Conservation (phyloP, 2,329 filamentous ascomycete genomes). For the Nothopassalora personata region DNA sequence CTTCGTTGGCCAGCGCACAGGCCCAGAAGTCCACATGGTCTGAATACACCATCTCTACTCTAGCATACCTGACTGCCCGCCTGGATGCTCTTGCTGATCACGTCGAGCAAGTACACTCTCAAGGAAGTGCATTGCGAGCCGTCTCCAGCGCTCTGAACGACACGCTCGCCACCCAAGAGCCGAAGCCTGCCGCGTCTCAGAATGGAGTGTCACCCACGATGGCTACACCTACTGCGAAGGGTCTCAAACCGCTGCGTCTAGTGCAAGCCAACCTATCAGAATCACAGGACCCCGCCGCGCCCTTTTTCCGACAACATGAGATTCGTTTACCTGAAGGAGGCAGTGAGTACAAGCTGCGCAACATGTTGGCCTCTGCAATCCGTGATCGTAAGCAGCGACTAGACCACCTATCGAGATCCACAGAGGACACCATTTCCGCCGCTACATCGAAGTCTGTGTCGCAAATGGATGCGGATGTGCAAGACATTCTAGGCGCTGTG, state of each 20-base stretch:
- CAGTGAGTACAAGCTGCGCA: constrained; percentile 18
- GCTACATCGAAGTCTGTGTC: constrained; percentile 34
- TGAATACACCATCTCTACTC: constrained; percentile 38
- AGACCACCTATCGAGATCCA: constrained; percentile 31
- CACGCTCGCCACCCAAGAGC: constrained; percentile 8
- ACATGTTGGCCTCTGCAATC: constrained; percentile 25
- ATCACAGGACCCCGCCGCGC: constrained; percentile 25
- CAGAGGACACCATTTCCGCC: constrained; percentile 31
- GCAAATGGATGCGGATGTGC: constrained; percentile 34
- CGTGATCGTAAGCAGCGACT: constrained; percentile 34
- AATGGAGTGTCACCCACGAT: constrained; percentile 2
- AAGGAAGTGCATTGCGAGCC: constrained; percentile 21
- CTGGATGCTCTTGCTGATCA: constrained; percentile 28
- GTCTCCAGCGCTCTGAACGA: constrained; percentile 22
- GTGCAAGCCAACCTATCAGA: constrained; percentile 30
- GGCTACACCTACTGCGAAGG: constrained; percentile 11
- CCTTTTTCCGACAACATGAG: constrained; percentile 28
- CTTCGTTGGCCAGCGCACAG: constrained; percentile 32
- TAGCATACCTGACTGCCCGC: constrained; percentile 38
- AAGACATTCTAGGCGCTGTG: constrained; percentile 35
- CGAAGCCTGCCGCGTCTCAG: constrained; percentile 19
- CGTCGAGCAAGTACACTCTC: constrained; percentile 26
- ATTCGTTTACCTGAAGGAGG: constrained; percentile 20
- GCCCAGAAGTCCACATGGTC: constrained; percentile 38
- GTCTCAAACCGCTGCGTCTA: constrained; percentile 29